Conservation (phyloP, 129 eudicot species). For the Chrysanthemum seticuspe region DNA sequence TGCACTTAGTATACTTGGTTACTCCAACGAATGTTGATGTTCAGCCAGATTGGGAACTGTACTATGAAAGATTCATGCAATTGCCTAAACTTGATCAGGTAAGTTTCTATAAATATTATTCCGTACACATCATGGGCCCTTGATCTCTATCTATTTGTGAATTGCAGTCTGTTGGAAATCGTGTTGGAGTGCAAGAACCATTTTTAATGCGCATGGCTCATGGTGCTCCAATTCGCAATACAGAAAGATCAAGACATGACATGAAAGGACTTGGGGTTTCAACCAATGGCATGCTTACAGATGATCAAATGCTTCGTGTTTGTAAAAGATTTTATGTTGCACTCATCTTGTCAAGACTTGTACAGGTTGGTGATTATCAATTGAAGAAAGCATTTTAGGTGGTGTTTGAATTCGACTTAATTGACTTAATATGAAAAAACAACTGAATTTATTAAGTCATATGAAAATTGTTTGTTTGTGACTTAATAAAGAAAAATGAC, state of each 20-base stretch:
- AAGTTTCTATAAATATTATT: background rate
- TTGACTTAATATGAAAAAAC: too few relatives aligned
- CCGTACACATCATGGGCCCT: background rate
- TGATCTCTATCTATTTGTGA: conserved; percentile 20
- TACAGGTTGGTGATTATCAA: conserved; percentile 59
- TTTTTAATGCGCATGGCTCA: conserved; percentile 99
- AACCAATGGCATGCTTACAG: conserved; percentile 54
- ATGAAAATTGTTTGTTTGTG: too few relatives aligned
- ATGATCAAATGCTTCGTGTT: conserved; percentile 87
- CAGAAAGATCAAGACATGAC: conserved; percentile 49
- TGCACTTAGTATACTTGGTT: conserved; percentile 87
- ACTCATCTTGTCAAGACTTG: conserved; percentile 81
- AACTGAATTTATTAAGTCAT: too few relatives aligned
- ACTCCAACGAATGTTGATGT: conserved; percentile 96
- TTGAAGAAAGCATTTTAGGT: background rate
- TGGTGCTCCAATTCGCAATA: conserved; percentile 73
- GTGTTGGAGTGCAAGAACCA: conserved; percentile 93
- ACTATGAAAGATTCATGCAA: conserved; percentile 91
- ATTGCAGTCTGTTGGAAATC: conserved; percentile 89
- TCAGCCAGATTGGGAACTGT: conserved; percentile 97
- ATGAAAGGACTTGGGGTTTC: conserved; percentile 52
- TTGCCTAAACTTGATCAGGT: conserved; percentile 89
- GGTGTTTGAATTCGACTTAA: too few relatives aligned
- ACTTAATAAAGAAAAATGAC: too few relatives aligned
- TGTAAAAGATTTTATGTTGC: conserved; percentile 91